Evolutionary conservation across 306 rosid genomes (phyloP), one percentile per base, ranked within the genome.

Genomic region (Hippophae gyantsensis): DNA sequence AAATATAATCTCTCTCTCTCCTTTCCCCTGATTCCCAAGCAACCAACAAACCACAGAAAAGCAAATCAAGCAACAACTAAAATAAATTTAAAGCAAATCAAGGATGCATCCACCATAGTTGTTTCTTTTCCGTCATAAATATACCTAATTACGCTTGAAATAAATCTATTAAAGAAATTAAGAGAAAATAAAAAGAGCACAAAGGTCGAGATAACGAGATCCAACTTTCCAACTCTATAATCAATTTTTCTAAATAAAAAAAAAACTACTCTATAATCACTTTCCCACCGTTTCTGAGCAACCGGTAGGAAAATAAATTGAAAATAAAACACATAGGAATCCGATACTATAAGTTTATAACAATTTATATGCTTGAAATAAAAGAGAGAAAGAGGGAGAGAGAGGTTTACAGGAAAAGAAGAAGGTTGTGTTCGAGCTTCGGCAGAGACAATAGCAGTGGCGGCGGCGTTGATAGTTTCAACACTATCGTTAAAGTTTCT

Each of bases 391-490:
- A 48, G 54, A 58, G 53, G 23, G 54, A 68, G 56, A 48, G 13
- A 44, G 48, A 52, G 62, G 42, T 14, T 47, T 72, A 92, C 96
- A 72, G 89, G 78, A 50, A 50, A 66, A 52, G 85, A 2, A 60
- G 80, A 48, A 0, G 98, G 98, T 71, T 85, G 98, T 32, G 75
- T 86, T 64, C 98, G 78, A 68, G 93, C 77, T 66, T 92, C 93
- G 6, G 98, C 96, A 12, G 89, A 65, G 70, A 84, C 77, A 72
- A 92, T 87, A 57, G 98, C 98, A 53, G 89, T 81, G 52, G 98
- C 98, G 9, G 98, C 98, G 7, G 98, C 96, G 79, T 76, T 83
- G 48, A 92, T 81, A 8, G 96, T 92, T 11, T 92, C 95, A 3
- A 82, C 84, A 76, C 95, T 92, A 71, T 74, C 74, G 69, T 74